Conservation (phyloP, 2,329 filamentous ascomycete genomes). For the Tolypocladium album region DNA sequence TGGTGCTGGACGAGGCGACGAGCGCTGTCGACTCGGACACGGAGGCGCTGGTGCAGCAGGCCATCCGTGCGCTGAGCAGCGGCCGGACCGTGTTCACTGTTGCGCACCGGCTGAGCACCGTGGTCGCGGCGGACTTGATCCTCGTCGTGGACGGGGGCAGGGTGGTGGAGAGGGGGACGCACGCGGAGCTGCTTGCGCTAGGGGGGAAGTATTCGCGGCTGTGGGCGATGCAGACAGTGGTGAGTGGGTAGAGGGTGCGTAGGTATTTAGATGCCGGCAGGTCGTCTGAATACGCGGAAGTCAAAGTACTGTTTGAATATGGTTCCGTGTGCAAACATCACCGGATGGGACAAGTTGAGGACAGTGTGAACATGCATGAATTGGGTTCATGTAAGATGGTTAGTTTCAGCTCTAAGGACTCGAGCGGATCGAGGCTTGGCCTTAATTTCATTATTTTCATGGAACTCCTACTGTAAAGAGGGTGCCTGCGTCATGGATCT, state of each 20-base stretch:
- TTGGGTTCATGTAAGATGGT: too few relatives aligned
- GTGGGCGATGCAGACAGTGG: conserved; percentile 34
- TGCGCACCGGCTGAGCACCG: conserved; percentile 30
- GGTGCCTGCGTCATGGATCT: too few relatives aligned
- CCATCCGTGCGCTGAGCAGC: conserved; percentile 31
- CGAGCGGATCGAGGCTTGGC: too few relatives aligned
- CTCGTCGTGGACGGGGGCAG: conserved; percentile 41
- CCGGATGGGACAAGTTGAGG: too few relatives aligned
- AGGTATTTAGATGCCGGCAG: too few relatives aligned
- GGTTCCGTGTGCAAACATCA: too few relatives aligned
- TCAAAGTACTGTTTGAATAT: too few relatives aligned
- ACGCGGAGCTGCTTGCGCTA: conserved; percentile 32
- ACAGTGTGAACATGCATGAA: too few relatives aligned
- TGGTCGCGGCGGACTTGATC: conserved; percentile 39
- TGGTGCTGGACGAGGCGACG: conserved; percentile 38
- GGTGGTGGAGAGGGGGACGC: conserved; percentile 42
- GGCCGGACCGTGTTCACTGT: conserved; percentile 42
- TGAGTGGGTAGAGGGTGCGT: neutral
- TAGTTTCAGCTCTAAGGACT: too few relatives aligned
- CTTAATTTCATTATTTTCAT: too few relatives aligned
- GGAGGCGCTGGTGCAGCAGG: conserved; percentile 32
- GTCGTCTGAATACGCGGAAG: too few relatives aligned
- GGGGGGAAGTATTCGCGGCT: conserved; percentile 39
- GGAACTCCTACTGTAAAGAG: too few relatives aligned
- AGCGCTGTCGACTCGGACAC: conserved; percentile 36